Conservation (phyloP, 2,329 filamentous ascomycete species). For the Fusarium secorum region DNA sequence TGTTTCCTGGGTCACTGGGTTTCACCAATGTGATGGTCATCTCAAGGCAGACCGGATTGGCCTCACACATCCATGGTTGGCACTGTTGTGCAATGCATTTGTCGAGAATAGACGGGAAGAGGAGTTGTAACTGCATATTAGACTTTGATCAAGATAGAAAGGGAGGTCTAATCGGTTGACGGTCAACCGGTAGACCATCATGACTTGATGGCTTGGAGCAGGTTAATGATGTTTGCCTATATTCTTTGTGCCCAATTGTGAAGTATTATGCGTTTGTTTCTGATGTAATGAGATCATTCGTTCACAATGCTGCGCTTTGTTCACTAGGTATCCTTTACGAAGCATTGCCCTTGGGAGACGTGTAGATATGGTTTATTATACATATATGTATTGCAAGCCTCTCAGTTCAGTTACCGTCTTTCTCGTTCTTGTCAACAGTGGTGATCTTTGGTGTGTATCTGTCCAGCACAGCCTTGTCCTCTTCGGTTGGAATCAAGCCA, state of each 20-base stretch:
- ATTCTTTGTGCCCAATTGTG: constrained; percentile 26
- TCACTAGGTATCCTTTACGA: not conserved
- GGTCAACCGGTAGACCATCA: constrained; percentile 44
- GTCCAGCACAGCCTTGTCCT: constrained; percentile 74
- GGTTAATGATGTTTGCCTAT: constrained; percentile 47
- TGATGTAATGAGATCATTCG: not conserved
- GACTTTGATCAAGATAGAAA: constrained; percentile 52
- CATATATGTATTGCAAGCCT: not conserved
- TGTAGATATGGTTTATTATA: not conserved
- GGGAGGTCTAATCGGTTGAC: constrained; percentile 42
- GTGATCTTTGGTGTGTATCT: constrained; percentile 69
- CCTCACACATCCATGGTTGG: constrained; percentile 44
- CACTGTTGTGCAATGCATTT: constrained; percentile 48
- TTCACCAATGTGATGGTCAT: constrained; percentile 31
- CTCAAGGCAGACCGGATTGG: constrained; percentile 33
- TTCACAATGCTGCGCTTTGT: not conserved
- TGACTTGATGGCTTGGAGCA: constrained; percentile 48
- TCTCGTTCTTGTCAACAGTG: constrained; percentile 58
- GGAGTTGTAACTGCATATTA: constrained; percentile 51
- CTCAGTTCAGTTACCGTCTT: constrained; percentile 1
- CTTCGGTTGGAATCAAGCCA: constrained; percentile 74
- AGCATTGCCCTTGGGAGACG: not conserved
- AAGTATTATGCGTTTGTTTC: not conserved
- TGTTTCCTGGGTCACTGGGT: constrained; percentile 36
- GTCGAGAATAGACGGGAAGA: constrained; percentile 48